These are phyloP conservation scores for Penicillium sp. DNA, from an alignment of 2,329 filamentous ascomycete genomes.

Conservation along the genomic window DNA sequence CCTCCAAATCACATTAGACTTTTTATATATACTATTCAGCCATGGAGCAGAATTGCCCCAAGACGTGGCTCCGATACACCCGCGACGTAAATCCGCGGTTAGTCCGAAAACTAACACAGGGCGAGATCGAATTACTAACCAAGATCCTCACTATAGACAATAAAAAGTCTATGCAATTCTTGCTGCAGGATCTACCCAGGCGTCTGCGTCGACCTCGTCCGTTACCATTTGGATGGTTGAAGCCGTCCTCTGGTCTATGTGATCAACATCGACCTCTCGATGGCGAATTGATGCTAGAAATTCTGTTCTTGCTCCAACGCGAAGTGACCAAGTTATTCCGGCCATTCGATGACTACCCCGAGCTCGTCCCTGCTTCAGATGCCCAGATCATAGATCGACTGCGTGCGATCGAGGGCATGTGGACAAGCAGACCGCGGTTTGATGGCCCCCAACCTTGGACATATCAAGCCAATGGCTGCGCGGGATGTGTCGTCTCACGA, in stretches of 20 bases:
- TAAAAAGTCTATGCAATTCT: slow-evolving; percentile 5
- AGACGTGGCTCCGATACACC: too few species aligned
- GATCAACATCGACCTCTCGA: slow-evolving; percentile 23
- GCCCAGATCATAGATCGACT: slow-evolving; percentile 18
- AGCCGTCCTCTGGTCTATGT: slow-evolving; percentile 12
- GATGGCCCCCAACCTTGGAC: slow-evolving; percentile 7
- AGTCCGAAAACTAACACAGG: too few species aligned
- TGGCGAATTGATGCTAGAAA: slow-evolving; percentile 16
- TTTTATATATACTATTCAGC: too few species aligned
- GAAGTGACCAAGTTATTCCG: slow-evolving; percentile 25
- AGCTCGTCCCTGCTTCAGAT: slow-evolving; percentile 10
- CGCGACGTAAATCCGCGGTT: too few species aligned
- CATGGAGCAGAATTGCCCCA: too few species aligned
- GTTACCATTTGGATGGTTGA: neutral
- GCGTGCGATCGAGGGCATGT: slow-evolving; percentile 29
- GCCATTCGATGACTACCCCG: slow-evolving; percentile 16
- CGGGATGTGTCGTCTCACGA: slow-evolving; percentile 36
- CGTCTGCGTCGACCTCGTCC: slow-evolving; percentile 4
- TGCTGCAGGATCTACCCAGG: slow-evolving; percentile 17
- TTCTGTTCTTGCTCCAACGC: slow-evolving; percentile 17
- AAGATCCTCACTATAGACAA: too few species aligned
- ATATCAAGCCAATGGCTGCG: slow-evolving; percentile 32
- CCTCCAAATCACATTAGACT: too few species aligned
- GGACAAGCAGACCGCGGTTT: slow-evolving; percentile 18
- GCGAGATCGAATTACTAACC: too few species aligned